Conservation (phyloP, 768 basidiomycete species). For the Lactifluus volemus region DNA sequence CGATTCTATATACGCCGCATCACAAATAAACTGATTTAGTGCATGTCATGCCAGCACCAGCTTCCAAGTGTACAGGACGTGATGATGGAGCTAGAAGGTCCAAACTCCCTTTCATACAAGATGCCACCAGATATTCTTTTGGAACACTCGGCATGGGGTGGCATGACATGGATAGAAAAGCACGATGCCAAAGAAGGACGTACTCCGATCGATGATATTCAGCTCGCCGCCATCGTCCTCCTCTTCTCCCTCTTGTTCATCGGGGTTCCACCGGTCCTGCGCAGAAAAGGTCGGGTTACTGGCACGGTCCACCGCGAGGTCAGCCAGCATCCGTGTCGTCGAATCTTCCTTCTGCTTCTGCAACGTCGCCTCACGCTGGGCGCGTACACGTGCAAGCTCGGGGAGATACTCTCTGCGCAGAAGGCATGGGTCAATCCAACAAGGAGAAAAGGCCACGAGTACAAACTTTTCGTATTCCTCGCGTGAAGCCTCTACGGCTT, state of each 20-base stretch:
- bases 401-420: constrained; percentile 77
- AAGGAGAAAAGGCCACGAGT: neutral
- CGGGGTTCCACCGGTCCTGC: constrained; percentile 56
- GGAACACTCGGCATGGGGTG: neutral
- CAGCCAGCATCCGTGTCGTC: constrained; percentile 67
- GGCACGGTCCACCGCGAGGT: constrained; percentile 65
- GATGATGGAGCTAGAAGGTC: neutral
- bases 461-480: constrained; percentile 83
- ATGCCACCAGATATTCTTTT: neutral
- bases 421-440: neutral
- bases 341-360: constrained; percentile 66
- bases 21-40: neutral
- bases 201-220: constrained; percentile 66
- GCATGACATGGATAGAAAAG: neutral
- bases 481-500: constrained; percentile 81
- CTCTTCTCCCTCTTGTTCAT: constrained; percentile 47
- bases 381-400: constrained; percentile 68
- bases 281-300: constrained; percentile 49
- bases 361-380: constrained; percentile 53
- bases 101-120: neutral
- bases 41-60: neutral
- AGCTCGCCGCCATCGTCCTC: constrained; percentile 33
- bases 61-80: neutral
- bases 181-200: constrained; percentile 29
- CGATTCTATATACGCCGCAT: constrained; percentile 1